Percentiles rank a stretch among this genome's conserved stretches.
These are phyloP conservation scores for Globisporangium rhizosaccharum DNA, from an alignment of 352 stramenopile genomes.

Conservation along the genomic window DNA sequence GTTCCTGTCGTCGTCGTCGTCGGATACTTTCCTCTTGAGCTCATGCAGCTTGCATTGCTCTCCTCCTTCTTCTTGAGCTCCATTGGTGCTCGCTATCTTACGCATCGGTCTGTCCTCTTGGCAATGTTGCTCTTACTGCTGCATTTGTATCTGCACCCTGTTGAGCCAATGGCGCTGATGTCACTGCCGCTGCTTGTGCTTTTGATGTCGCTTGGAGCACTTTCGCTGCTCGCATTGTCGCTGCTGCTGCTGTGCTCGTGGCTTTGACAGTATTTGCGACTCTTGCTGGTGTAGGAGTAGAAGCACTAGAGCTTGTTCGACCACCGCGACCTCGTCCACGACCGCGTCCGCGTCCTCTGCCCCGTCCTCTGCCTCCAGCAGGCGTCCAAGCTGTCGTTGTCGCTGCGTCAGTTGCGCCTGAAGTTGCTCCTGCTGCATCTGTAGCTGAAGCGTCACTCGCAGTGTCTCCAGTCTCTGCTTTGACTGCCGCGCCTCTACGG, in stretches of 20 bases:
- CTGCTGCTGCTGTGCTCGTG: background rate
- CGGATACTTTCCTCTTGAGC: too few relatives aligned
- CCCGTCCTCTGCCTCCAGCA: conserved; percentile 3
- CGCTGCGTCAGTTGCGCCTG: background rate
- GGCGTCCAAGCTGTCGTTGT: background rate
- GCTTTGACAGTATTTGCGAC: background rate
- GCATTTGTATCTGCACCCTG: background rate
- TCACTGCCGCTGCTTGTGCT: background rate
- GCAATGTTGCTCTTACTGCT: background rate
- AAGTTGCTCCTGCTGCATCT: background rate
- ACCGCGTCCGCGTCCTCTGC: conserved; percentile 1
- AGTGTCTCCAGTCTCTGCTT: background rate
- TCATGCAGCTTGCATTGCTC: too few relatives aligned
- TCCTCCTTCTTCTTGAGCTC: too few relatives aligned
- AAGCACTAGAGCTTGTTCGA: background rate
- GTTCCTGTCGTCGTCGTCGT: too few relatives aligned
- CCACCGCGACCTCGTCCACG: conserved; percentile 2
- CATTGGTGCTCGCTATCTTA: too few relatives aligned
- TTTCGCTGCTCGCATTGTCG: background rate
- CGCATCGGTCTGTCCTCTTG: too few relatives aligned
- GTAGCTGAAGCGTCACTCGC: background rate
- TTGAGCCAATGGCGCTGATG: background rate
- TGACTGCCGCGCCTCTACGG: background rate
- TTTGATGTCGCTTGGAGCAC: background rate
- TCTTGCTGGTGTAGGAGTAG: background rate